Conservation (phyloP, 345 rosid species). For the Bruguiera sexangula region DNA sequence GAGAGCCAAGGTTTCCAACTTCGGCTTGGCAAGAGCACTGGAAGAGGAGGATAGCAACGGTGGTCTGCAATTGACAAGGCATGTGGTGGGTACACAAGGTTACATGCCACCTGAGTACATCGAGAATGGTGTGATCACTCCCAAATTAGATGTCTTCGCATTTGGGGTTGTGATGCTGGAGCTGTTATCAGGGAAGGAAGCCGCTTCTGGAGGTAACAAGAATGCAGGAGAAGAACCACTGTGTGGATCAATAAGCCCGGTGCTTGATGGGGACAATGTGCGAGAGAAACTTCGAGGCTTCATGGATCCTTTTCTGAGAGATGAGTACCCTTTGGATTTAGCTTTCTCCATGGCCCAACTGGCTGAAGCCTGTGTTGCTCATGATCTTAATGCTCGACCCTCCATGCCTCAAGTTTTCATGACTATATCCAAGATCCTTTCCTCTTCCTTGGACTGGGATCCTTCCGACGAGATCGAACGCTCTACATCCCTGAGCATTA, state of each 20-base stretch:
- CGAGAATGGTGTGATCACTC: constrained; percentile 80
- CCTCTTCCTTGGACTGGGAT: constrained; percentile 83
- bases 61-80: constrained; percentile 62
- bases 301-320: constrained; percentile 54
- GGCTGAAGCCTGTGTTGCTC: constrained; percentile 58
- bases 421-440: constrained; percentile 64
- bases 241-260: constrained; percentile 41
- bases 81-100: constrained; percentile 80
- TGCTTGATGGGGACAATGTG: constrained; percentile 69
- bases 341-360: constrained; percentile 78
- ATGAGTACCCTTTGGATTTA: constrained; percentile 72
- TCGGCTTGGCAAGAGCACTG: constrained; percentile 64
- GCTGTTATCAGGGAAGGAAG: constrained; percentile 74
- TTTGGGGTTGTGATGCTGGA: constrained; percentile 80
- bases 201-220: constrained; percentile 37
- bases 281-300: constrained; percentile 57
- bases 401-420: constrained; percentile 45
- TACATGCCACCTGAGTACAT: constrained; percentile 90
- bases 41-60: constrained; percentile 38
- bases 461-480: constrained; percentile 60
- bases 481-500: constrained; percentile 39
- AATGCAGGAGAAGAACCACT: constrained; percentile 45
- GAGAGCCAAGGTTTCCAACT: constrained; percentile 74
- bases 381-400: constrained; percentile 63
- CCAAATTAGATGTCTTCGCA: constrained; percentile 77